Evolutionary conservation across 495 filamentous ascomycete species (phyloP).

Genomic region (Aspergillus carlsbadensis): DNA sequence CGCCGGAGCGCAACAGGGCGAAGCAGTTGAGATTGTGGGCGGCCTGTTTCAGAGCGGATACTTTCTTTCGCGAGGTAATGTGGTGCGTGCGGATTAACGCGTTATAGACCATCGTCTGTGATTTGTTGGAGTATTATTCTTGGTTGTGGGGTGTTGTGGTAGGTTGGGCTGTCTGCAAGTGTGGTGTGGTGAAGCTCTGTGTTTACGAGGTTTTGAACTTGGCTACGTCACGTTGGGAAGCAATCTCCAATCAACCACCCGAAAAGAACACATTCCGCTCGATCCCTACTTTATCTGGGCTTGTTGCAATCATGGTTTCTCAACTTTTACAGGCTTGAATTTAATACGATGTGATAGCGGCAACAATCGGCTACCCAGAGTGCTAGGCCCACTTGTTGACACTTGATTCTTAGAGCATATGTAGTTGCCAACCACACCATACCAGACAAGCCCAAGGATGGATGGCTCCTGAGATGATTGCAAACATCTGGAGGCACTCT

Average conservation of each 20-base stretch:
- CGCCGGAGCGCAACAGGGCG: slow-evolving; percentile 64
- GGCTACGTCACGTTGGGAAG: neutral
- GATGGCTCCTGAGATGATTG: slow-evolving; percentile 64
- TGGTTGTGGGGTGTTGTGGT: slow-evolving; percentile 32
- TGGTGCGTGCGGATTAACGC: slow-evolving; percentile 77
- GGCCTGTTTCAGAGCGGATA: slow-evolving; percentile 62
- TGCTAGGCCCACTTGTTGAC: no score
- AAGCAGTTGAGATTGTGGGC: slow-evolving; percentile 55
- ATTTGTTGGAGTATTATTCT: neutral
- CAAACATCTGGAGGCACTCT: slow-evolving; percentile 53
- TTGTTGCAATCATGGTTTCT: neutral
- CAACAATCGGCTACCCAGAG: neutral
- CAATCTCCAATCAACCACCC: neutral
- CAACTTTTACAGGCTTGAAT: neutral
- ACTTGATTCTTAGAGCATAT: neutral
- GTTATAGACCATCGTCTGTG: slow-evolving; percentile 39
- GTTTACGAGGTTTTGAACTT: neutral
- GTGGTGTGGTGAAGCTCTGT: neutral
- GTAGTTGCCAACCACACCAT: slow-evolving; percentile 48
- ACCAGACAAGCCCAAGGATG: slow-evolving; percentile 63
- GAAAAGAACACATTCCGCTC: neutral
- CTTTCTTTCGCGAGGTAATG: slow-evolving; percentile 79
- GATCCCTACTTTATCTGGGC: neutral
- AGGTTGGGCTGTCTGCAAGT: slow-evolving; percentile 29
- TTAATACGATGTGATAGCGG: neutral